Evolutionary conservation across 371 early-diverging fungal genomes (phyloP), one percentile per base, ranked within the genome.

Genomic region (Lichtheimia hyalospora): DNA sequence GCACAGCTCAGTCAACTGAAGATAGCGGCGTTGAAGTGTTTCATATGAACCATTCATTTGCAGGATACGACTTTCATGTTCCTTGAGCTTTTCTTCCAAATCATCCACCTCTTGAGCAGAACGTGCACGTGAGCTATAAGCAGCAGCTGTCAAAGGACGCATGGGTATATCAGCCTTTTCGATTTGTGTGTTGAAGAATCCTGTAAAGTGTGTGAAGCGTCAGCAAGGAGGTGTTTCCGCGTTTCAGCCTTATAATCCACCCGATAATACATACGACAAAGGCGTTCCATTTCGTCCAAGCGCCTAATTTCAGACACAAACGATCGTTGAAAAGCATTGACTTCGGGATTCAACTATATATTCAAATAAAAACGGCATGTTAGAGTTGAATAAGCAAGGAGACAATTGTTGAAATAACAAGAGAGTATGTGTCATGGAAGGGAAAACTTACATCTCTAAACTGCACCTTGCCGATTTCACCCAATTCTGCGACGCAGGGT

Each of bases 281-380:
- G 90, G 63, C 97, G 83, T 72, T 96, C 96, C 87, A 96, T 87
- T 67, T 97, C 97, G 67, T 96, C 95, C 43, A 94, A 82, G 49
- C 95, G 84, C 58, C 95, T 79, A 64, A 97, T 94, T 67, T 95
- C 95, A 49, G 77, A 80, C 23, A 95, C 97, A 75, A 96, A 97
- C n/a, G 95, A 88, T 41, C 99, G 89, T 77, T 97, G 97, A 69
- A 98, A 98, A 23, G 97, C 96, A 74, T 93, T 97, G 34, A 92
- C 92, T 42, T 92, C 90, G 43, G 93, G 87, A 76, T 98, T 97
- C 57, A 97, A 82, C 93, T 92, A 64, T 91, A 66, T 8, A 2
- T 34, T 34, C 8, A 6, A 34, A 34, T 92, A 95, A 18, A 91
- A 86, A 49, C 5, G 42, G 15, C 21, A 46, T 14, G 23, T 50